Evolutionary conservation across 345 rosid genomes (phyloP), one percentile per base, ranked within the genome.

Genomic region (Ricinus communis): DNA sequence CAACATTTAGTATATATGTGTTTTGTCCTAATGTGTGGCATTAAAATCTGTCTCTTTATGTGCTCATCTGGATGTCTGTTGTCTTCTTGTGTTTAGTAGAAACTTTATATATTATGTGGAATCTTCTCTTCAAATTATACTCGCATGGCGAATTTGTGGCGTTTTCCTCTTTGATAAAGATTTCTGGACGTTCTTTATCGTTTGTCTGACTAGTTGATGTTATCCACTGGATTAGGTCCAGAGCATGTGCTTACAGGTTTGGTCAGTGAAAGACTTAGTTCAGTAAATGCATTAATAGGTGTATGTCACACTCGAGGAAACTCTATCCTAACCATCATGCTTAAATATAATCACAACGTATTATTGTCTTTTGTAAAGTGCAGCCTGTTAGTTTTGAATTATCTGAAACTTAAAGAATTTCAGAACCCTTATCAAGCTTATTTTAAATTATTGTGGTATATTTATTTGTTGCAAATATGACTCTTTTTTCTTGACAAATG

Each of bases 61-160:
- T 66, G 71, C 54, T 78, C 62, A 64, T 65, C 79, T 71, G 76
- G 79, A 70, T 73, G 57, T 66, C 4, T 66, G 57, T 68, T 76
- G 76, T 84, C 82, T 70, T 75, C 64, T 67, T 77, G 53, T 84
- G 79, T 66, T 83, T 67, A 45, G 65, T 76, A 74, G 68, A 70
- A 56, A 66, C 76, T 70, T 65, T 69, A 31, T 67, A 49, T 66
- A 46, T 43, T 52, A 50, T 14, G 62, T 66, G 76, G 76, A 70
- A 76, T 72, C 77, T 72, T 70, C 69, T 74, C 65, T 72, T 16
- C 12, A 47, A 61, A 55, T 41, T 64, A 28, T 73, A 68, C 62
- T 80, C 69, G 55, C 73, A 67, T 74, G 82, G 83, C 79, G 71
- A 57, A 76, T 59, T 67, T 55, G 62, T 69, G 25, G 53, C 60